Base-by-base conservation (phyloP, 139 green algal species). In the Trebouxia sp. region DNA sequence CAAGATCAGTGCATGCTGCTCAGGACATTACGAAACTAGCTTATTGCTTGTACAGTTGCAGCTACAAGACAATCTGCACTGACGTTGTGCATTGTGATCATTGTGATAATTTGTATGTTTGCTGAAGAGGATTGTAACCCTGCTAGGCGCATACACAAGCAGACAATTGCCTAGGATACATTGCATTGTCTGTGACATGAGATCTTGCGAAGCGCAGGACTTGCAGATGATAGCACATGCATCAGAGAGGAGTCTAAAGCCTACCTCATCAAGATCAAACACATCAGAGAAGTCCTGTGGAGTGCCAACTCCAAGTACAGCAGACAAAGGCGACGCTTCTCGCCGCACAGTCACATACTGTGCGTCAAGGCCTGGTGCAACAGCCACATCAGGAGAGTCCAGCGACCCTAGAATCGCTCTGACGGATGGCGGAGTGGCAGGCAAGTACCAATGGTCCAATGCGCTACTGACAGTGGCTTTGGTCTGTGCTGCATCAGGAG, bases 211-310 rank as follows among this genome's bases (percentile, higher is more conserved):
- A 58, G 50, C 26, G 4, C 50, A 58, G 50, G 20, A 58, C n/a
- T n/a, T 28, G 50, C 50, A 58, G 22, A 22, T 22, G 50, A 17
- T 58, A 17, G 1, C 22, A 22, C 50, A 28, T 22, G 20, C 26
- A 5, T 58, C 3, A 58, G 50, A 3, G 50, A 22, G 20, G 1
- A 58, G 50, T 22, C 10, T 10, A 28, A 26, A 11, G n/a, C 26
- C 39, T 30, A 53, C 69, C 12, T 53, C 69, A 53, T 77, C 69
- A 22, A 77, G 26, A 28, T 77, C 43, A 51, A 77, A 53, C 4
- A 77, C 41, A 55, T 77, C 69, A 14, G 69, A 77, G 26, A 77
- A 77, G 69, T 77, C 69, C 69, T 56, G 69, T 20, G 69, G 69
- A 15, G 41, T 77, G 0, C 69, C 69, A 15, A 37, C 69, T 20